Evolutionary conservation across 495 filamentous ascomycete species (phyloP), one percentile per base, ranked within the genome.

Genomic region (Aspergillus conjunctus): DNA sequence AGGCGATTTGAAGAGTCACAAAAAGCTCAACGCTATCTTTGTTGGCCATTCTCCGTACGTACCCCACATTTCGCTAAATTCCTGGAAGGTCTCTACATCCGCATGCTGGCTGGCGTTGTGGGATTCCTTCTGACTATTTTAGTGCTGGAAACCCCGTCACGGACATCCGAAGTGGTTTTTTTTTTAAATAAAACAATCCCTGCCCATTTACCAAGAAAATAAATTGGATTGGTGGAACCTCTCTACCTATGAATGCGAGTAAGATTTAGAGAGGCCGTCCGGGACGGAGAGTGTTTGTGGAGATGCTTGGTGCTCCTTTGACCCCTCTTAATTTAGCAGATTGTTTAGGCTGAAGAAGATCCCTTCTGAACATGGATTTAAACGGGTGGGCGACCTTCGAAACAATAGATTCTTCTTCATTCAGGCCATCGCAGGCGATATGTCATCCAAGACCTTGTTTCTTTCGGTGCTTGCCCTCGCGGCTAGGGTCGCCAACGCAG

Each of bases 401-500:
- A 12, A 49, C 53, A 18, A 22, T 53, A 4, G 37, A 17, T 11
- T 46, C 11, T 48, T 56, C 14, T 15, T 14, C 20, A 15, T 20
- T 30, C 11, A 31, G 37, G 34, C 41, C 15, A 46, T 20, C 50
- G 37, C 37, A 10, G n/a, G 26, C 62, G 59, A 18, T 15, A 72
- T 72, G 70, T 52, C 61, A 9, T 55, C 64, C 34, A 71, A 57
- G 11, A 37, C 65, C n/a, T 20, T 68, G 15, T 48, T 66, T 31
- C 18, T 68, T 26, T 66, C 60, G 15, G 66, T 61, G 9, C 32
- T 69, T 15, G 59, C 66, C 21, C 59, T 72, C 1, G 63, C 60
- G 51, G 68, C 64, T 30, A 60, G 64, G 31, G 65, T 58, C 20
- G 68, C 65, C 7, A 59, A 61, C 17, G 72, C 72, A n/a, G 72